phyloP scores from a whole-genome alignment of 768 basidiomycete genomes.

The Gloeopeniophorella convolvens region DNA sequence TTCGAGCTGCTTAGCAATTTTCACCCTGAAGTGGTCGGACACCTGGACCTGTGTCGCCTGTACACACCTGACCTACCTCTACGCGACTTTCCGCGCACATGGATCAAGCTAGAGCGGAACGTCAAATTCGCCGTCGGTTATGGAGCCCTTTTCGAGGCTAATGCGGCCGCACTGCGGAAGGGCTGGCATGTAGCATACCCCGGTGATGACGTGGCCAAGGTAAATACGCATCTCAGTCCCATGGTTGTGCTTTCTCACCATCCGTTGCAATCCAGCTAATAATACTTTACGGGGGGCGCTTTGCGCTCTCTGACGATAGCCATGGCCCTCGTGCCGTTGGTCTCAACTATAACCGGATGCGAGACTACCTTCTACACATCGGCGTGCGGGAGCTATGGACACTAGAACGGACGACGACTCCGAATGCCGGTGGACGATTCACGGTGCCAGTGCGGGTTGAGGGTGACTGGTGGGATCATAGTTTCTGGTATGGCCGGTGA shows the following conservation, averaged over 20 bases:
- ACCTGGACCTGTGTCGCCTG: conserved; percentile 88
- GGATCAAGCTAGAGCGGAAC: conserved; percentile 68
- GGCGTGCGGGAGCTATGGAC: conserved; percentile 63
- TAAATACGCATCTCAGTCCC: conserved; percentile 31
- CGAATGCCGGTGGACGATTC: conserved; percentile 43
- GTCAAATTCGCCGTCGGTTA: conserved; percentile 64
- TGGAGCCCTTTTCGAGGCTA: conserved; percentile 90
- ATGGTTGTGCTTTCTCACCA: conserved; percentile 3
- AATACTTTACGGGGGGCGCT: conserved; percentile 56
- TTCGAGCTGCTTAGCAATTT: conserved; percentile 60
- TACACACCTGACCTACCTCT: conserved; percentile 63
- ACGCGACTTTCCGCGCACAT: conserved; percentile 49
- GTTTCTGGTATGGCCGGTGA: conserved; percentile 42
- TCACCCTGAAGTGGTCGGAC: conserved; percentile 85
- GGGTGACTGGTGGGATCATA: conserved; percentile 52
- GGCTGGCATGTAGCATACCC: conserved; percentile 86
- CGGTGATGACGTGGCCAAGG: conserved; percentile 67
- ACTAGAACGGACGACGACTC: conserved; percentile 36
- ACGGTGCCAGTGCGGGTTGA: conserved; percentile 39
- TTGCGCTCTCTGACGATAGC: conserved; percentile 92
- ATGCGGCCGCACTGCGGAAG: conserved; percentile 89
- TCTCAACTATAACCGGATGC: conserved; percentile 67
- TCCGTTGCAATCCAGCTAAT: conserved; percentile 49
- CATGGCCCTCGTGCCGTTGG: conserved; percentile 88
- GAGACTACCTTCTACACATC: conserved; percentile 55